These are phyloP conservation scores for Lecanosticta acicola DNA, from an alignment of 2,329 filamentous ascomycete genomes.

Conservation along the genomic window DNA sequence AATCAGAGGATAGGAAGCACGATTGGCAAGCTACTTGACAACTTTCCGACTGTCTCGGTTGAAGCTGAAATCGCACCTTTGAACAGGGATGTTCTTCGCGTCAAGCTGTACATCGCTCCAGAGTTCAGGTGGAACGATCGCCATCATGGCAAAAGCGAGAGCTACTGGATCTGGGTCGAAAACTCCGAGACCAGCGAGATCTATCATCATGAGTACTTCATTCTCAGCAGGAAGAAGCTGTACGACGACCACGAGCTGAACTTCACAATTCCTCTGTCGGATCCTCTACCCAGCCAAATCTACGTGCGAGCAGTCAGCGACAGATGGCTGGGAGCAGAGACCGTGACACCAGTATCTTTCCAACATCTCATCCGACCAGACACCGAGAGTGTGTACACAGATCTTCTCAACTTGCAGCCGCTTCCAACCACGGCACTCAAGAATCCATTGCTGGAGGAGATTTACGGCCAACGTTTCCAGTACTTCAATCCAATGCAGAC, in stretches of 20 bases:
- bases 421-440: slow-evolving; percentile 81
- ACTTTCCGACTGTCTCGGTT: slow-evolving; percentile 85
- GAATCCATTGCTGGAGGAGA: slow-evolving; percentile 77
- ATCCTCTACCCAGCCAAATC: slow-evolving; percentile 90
- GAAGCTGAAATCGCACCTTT: slow-evolving; percentile 93
- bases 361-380: slow-evolving; percentile 96
- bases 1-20: slow-evolving; percentile 82
- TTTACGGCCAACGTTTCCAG: slow-evolving; percentile 83
- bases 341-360: slow-evolving; percentile 90
- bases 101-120: slow-evolving; percentile 76
- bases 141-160: slow-evolving; percentile 87
- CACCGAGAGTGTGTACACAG: slow-evolving; percentile 94
- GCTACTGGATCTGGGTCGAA: slow-evolving; percentile 98
- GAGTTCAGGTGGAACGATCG: slow-evolving; percentile 95
- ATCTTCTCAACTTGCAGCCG: slow-evolving; percentile 85
- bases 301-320: slow-evolving; percentile 94
- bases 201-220: slow-evolving; percentile 96
- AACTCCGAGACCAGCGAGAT: slow-evolving; percentile 97
- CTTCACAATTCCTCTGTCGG: slow-evolving; percentile 91
- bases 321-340: slow-evolving; percentile 93
- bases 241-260: slow-evolving; percentile 96
- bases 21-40: slow-evolving; percentile 74
- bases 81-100: slow-evolving; percentile 89
- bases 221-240: slow-evolving; percentile 81
- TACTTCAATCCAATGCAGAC: slow-evolving; percentile 99